Evolutionary conservation across 2,329 filamentous ascomycete species (phyloP), one percentile per base, ranked within the genome.

Genomic region (Hypoxylon sp.): DNA sequence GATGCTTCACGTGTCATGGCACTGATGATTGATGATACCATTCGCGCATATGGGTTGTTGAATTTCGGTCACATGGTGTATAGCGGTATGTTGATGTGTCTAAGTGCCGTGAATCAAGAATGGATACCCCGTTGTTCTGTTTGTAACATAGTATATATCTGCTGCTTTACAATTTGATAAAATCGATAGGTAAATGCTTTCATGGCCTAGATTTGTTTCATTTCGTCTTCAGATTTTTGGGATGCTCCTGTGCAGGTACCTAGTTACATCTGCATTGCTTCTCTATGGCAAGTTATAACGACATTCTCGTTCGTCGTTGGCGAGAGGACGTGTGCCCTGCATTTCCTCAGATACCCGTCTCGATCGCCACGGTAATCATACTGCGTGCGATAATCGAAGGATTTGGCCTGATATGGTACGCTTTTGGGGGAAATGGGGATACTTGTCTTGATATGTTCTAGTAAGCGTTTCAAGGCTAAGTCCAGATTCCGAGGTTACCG

Each of bases 21-120:
- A 61, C 53, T 63, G 42, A 62, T 32, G 61, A 68, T 53, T 67
- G 51, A 67, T 60, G 64, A 70, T 69, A 70, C 68, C 68, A 69
- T 54, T 63, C 61, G 26, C 60, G 55, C 58, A 61, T 57, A 61
- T 26, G 50, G 44, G 38, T 53, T 46, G 6, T 24, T 28, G 40
- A 54, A 40, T 38, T 46, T 36, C 22, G 36, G 36, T 12, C 28
- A 16, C 26, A 33, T 22, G 58, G 28, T 58, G 36, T 61, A 56
- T 64, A 14, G 59, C 49, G 49, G 36, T 33, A 26, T 32, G 30
- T 30, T 65, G 16, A 4, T 53, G 12, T 52, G n/a, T 55, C 49
- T 22, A 56, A 33, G 42, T 57, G 32, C 45, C 32, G 51, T 32
- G 44, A 61, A 50, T 63, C 50, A 48, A 44, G 54, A 60, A 69